phyloP scores from a whole-genome alignment of 306 rosid species.

The Cucumis melo region DNA sequence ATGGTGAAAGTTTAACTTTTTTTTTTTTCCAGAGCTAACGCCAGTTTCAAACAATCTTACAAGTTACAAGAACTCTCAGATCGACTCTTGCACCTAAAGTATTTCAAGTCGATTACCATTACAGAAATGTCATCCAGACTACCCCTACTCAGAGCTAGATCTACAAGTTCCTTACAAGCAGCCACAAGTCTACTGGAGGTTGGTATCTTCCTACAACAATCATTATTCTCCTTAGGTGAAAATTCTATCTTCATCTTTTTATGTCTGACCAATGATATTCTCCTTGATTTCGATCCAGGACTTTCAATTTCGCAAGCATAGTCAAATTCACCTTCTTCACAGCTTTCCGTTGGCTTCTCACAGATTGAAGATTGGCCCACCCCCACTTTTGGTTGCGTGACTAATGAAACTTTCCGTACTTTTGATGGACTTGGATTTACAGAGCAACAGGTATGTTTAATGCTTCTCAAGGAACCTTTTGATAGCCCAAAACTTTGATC shows the following conservation, averaged over 20 bases:
- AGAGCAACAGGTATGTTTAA: constrained; percentile 7
- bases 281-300: constrained; percentile 32
- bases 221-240: constrained; percentile 19
- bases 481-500: constrained; percentile 18
- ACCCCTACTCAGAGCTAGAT: constrained; percentile 40
- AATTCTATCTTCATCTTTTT: constrained; percentile 23
- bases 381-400: constrained; percentile 17
- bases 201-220: constrained; percentile 9
- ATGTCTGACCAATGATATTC: constrained; percentile 28
- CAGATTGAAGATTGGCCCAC: constrained; percentile 13
- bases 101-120: constrained; percentile 40
- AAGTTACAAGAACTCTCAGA: not conserved
- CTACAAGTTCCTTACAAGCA: constrained; percentile 57
- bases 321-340: constrained; percentile 18
- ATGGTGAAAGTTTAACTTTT: not conserved
- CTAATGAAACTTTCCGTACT: constrained; percentile 35
- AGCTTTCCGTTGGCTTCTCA: constrained; percentile 12
- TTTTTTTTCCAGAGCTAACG: not conserved
- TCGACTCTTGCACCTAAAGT: constrained; percentile 17
- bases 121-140: constrained; percentile 56
- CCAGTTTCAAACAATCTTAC: constrained; percentile 2
- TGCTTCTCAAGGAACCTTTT: constrained; percentile 14
- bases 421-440: constrained; percentile 36
- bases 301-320: constrained; percentile 29
- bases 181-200: constrained; percentile 20